phyloP scores from a whole-genome alignment of 1,284 basidiomycete species.

The Marasmius tenuissimus region DNA sequence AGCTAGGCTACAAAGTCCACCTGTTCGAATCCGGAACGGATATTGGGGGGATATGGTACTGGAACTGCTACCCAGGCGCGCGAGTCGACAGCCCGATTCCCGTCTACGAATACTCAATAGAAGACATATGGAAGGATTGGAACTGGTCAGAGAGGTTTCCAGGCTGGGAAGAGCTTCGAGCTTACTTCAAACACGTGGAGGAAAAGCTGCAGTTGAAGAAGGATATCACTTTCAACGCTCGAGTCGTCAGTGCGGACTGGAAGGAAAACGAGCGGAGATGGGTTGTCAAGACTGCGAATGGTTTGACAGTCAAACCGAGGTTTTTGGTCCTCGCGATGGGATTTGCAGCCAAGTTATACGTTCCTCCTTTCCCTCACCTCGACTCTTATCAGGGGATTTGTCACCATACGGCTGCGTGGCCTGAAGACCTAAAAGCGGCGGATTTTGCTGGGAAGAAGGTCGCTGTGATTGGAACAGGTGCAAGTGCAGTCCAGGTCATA shows the following conservation, averaged over 20 bases:
- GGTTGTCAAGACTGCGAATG: slow-evolving; percentile 21
- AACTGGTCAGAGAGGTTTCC: slow-evolving; percentile 25
- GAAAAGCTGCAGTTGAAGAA: slow-evolving; percentile 24
- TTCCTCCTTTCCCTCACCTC: slow-evolving; percentile 20
- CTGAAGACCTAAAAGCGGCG: slow-evolving; percentile 17
- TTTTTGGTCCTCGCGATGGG: slow-evolving; percentile 25
- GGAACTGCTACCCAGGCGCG: slow-evolving; percentile 11
- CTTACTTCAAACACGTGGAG: slow-evolving; percentile 24
- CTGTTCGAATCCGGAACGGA: slow-evolving; percentile 9
- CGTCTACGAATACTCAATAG: slow-evolving; percentile 20
- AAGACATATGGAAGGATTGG: slow-evolving; percentile 27
- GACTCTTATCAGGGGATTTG: slow-evolving; percentile 22
- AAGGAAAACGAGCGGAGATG: slow-evolving; percentile 19
- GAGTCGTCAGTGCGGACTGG: slow-evolving; percentile 22
- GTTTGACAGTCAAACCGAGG: slow-evolving; percentile 14
- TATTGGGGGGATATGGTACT: slow-evolving; percentile 11
- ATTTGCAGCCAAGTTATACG: slow-evolving; percentile 22
- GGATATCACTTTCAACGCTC: slow-evolving; percentile 24
- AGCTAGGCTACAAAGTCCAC: slow-evolving; percentile 13
- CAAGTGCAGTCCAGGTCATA: slow-evolving; percentile 23
- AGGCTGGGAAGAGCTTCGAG: slow-evolving; percentile 21
- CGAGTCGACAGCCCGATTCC: slow-evolving; percentile 13
- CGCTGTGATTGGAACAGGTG: slow-evolving; percentile 24
- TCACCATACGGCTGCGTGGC: slow-evolving; percentile 26
- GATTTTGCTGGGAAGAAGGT: slow-evolving; percentile 23